These are phyloP conservation scores for Fusarium oxysporum DNA, from an alignment of 2,329 filamentous ascomycete genomes.

Conservation along the genomic window DNA sequence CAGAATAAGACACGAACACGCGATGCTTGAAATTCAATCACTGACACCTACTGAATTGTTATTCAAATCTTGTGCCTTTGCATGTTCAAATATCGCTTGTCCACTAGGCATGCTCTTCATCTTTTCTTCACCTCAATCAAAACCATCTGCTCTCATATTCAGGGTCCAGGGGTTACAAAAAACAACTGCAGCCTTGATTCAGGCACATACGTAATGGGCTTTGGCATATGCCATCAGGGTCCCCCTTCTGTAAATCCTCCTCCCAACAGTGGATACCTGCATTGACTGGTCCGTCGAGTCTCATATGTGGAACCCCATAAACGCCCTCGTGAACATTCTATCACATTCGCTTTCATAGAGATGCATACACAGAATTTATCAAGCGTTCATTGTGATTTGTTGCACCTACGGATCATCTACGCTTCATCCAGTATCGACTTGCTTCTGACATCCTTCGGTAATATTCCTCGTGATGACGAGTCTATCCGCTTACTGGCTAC, in stretches of 20 bases:
- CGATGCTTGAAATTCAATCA: conserved; percentile 16
- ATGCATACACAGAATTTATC: neutral
- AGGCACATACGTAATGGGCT: conserved; percentile 14
- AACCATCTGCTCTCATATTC: neutral
- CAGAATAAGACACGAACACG: conserved; percentile 18
- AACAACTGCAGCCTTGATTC: neutral
- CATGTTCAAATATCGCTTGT: neutral
- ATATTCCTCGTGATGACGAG: conserved; percentile 11
- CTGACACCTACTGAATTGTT: neutral
- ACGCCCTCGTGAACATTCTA: conserved; percentile 23
- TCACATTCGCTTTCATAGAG: conserved; percentile 8
- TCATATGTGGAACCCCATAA: conserved; percentile 17
- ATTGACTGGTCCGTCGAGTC: neutral
- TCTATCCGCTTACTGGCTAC: neutral
- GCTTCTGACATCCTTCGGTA: neutral
- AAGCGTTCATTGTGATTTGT: neutral
- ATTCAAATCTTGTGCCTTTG: neutral
- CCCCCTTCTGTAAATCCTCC: conserved; percentile 9
- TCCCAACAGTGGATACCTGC: neutral
- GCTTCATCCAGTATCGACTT: neutral
- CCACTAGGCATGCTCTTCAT: neutral
- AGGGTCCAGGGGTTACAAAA: conserved; percentile 20
- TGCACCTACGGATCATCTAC: neutral
- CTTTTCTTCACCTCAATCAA: neutral
- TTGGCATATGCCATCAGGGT: conserved; percentile 39